Base-by-base conservation (phyloP, 306 rosid genomes). In the Glycyrrhiza uralensis region DNA sequence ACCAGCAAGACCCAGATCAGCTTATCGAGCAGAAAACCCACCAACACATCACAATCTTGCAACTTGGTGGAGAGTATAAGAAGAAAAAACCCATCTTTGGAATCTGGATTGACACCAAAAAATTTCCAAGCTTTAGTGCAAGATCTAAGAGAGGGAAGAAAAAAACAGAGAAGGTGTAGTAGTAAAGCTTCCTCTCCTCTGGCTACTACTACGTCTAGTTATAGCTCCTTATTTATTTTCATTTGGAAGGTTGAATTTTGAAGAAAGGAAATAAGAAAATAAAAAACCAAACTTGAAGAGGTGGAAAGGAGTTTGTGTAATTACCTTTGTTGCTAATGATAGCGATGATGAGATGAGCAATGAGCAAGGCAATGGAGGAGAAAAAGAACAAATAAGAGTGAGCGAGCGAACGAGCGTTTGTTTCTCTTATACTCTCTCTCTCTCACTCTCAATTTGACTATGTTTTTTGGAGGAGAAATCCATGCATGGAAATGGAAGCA, bases 401-500 rank as follows among this genome's bases (percentile, higher is more conserved):
- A 1, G 19, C 18, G 71, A 81, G 80, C 65, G 75, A 85, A 81
- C 1, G 80, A 85, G 88, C 78, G 86, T 71, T 76, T 36, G 69
- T 72, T 80, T 69, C 66, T 74, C 57, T n/a, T n/a, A n/a, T n/a
- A n/a, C n/a, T 75, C 72, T 80, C 76, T 72, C 44, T 69, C 65
- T 49, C 28, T 49, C 56, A 22, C 51, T 39, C 51, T 56, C 67
- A 65, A 67, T 69, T 85, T 80, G 86, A 78, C 82, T 81, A 76
- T 69, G 55, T 77, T 84, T 90, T 77, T 84, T 90, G 94, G 97
- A 89, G 90, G 98, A 85, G 91, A 90, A 90, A 88, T 86, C 91
- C 96, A 87, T 92, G 96, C 98, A 90, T 82, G 92, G 87, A 88
- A 89, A 90, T 82, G 92, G 87, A 88, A 89, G 89, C 89, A 86